Conservation (phyloP, 2,329 filamentous ascomycete genomes). For the Diaporthe sp. region DNA sequence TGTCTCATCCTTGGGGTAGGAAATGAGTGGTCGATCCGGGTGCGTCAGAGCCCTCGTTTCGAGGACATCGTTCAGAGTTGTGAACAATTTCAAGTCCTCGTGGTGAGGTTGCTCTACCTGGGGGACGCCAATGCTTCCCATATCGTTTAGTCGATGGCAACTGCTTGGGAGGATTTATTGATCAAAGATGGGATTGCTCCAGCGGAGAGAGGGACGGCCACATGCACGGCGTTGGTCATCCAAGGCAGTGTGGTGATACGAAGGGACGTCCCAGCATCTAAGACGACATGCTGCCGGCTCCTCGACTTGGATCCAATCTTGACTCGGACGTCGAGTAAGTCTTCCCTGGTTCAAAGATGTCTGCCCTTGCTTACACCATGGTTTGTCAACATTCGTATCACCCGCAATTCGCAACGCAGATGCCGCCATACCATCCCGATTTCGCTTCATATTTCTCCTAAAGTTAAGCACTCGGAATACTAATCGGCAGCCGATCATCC, state of each 20-base stretch:
- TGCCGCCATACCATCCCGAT: not conserved
- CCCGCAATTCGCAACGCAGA: not conserved
- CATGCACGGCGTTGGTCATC: not conserved
- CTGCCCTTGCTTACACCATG: not conserved
- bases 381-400: not conserved
- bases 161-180: not conserved
- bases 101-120: not conserved
- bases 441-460: not conserved
- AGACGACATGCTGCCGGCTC: not conserved
- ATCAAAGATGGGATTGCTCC: not conserved
- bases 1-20: constrained; percentile 20
- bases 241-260: not conserved
- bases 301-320: not conserved
- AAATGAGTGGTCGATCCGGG: not conserved
- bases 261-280: not conserved
- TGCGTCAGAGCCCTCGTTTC: constrained; percentile 6
- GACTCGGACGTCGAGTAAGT: not conserved
- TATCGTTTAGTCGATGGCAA: not conserved
- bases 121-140: not conserved
- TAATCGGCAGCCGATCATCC: not conserved
- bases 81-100: not conserved
- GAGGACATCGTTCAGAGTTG: constrained; percentile 16
- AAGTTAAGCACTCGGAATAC: not conserved
- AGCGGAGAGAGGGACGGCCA: not conserved
- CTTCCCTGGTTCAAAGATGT: too few relatives aligned